These are phyloP conservation scores for Zasmidium citrigriseum DNA, from an alignment of 2,329 filamentous ascomycete genomes.

Conservation along the genomic window DNA sequence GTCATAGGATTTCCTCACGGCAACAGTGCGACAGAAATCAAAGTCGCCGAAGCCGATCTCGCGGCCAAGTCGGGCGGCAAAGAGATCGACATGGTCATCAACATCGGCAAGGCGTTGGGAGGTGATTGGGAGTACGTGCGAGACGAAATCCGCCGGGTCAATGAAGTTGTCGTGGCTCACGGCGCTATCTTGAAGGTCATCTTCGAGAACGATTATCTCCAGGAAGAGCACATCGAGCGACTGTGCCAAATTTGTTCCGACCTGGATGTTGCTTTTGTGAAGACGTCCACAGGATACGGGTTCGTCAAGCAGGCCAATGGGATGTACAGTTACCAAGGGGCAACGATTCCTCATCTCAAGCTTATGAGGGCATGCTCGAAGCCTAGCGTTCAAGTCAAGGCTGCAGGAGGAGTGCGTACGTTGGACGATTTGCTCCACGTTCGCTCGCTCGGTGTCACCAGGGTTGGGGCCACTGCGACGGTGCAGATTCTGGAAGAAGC, in stretches of 20 bases:
- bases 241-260: constrained; percentile 59
- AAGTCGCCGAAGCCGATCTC: constrained; percentile 54
- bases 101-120: constrained; percentile 59
- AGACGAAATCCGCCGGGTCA: constrained; percentile 52
- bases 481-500: constrained; percentile 59
- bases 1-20: constrained; percentile 65
- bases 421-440: constrained; percentile 59
- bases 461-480: constrained; percentile 60
- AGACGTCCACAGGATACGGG: constrained; percentile 63
- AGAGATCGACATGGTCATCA: constrained; percentile 64
- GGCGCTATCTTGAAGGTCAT: constrained; percentile 60
- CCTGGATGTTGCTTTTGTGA: constrained; percentile 57
- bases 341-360: constrained; percentile 53
- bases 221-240: constrained; percentile 51
- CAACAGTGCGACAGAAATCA: constrained; percentile 56
- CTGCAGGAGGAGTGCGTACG: constrained; percentile 58
- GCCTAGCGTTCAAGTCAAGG: constrained; percentile 56
- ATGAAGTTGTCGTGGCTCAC: constrained; percentile 47
- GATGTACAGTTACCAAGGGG: constrained; percentile 56
- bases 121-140: constrained; percentile 60
- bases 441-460: constrained; percentile 55
- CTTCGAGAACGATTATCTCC: constrained; percentile 62
- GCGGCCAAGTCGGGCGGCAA: constrained; percentile 51
- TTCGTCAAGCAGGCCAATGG: constrained; percentile 59
- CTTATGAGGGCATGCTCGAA: constrained; percentile 54